phyloP scores from a whole-genome alignment of 331 rosid genomes.

The Saraca asoca region DNA sequence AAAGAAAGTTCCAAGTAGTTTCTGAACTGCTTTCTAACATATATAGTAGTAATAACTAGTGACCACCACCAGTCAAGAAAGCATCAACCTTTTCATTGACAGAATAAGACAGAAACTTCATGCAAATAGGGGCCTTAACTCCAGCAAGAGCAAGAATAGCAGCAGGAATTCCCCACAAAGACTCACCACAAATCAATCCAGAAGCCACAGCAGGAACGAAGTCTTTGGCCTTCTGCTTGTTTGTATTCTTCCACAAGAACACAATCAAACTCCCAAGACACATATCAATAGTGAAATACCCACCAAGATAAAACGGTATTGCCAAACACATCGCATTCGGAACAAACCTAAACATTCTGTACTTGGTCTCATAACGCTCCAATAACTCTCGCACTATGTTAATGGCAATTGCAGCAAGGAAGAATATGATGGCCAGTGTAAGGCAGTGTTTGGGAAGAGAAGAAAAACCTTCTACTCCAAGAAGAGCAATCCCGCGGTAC shows the following conservation, averaged over 20 bases:
- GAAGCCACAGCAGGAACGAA: slow-evolving; percentile 56
- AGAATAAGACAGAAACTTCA: slow-evolving; percentile 49
- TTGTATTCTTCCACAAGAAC: slow-evolving; percentile 38
- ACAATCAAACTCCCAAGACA: slow-evolving; percentile 46
- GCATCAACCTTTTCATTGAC: slow-evolving; percentile 39
- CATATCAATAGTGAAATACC: neutral
- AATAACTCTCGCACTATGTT: neutral
- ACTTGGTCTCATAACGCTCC: neutral
- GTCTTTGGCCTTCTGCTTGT: slow-evolving; percentile 40
- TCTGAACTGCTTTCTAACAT: too few species aligned
- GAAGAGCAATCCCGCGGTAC: slow-evolving; percentile 38
- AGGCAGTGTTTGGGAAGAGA: slow-evolving; percentile 42
- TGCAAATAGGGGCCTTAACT: slow-evolving; percentile 52
- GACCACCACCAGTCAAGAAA: slow-evolving; percentile 18
- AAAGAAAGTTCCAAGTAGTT: too few species aligned
- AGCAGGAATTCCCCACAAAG: slow-evolving; percentile 58
- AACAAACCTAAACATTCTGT: too few species aligned
- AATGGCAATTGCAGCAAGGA: neutral
- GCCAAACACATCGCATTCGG: neutral
- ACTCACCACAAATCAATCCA: slow-evolving; percentile 60
- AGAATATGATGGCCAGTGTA: neutral
- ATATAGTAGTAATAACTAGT: too few species aligned
- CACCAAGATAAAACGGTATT: neutral
- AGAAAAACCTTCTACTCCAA: slow-evolving; percentile 40
- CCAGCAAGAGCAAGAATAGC: slow-evolving; percentile 45